Percentiles rank a stretch among this genome's conserved stretches.
Conservation (phyloP, 1,284 basidiomycete species). For the Schizophyllum amplum region DNA sequence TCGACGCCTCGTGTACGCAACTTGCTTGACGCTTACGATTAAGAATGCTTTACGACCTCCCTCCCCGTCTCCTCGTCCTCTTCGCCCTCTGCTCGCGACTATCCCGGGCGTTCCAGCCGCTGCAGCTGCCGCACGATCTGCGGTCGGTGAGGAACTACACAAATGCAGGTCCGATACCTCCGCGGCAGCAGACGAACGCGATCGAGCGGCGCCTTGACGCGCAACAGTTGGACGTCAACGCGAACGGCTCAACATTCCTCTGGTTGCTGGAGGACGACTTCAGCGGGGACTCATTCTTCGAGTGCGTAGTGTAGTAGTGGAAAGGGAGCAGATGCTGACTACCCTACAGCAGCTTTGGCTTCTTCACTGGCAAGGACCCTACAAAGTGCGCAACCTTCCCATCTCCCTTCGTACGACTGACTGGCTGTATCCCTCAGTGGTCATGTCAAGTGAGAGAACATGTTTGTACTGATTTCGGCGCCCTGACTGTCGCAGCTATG, state of each 20-base stretch:
- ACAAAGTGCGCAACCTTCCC: too few species aligned
- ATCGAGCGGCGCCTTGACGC: neutral
- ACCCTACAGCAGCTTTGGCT: slow-evolving; percentile 40
- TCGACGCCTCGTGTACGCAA: neutral
- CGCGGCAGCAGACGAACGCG: too few species aligned
- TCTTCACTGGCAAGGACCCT: slow-evolving; percentile 34
- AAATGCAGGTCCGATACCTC: too few species aligned
- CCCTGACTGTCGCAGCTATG: slow-evolving; percentile 32
- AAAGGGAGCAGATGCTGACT: too few species aligned
- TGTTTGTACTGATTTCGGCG: slow-evolving; percentile 7
- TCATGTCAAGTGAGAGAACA: slow-evolving; percentile 10
- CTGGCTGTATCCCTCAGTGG: slow-evolving; percentile 40
- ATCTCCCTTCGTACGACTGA: slow-evolving; percentile 7
- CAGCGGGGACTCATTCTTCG: slow-evolving; percentile 42
- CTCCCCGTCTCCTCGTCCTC: neutral
- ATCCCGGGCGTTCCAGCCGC: too few species aligned
- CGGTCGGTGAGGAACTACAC: too few species aligned
- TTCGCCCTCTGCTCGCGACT: neutral
- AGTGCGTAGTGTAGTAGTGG: slow-evolving; percentile 30
- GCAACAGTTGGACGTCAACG: slow-evolving; percentile 23
- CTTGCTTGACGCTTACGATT: neutral
- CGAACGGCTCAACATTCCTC: slow-evolving; percentile 37
- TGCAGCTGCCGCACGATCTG: too few species aligned
- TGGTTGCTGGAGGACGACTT: slow-evolving; percentile 52
- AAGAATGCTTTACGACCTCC: neutral